These are phyloP conservation scores for Vigna reflexopilosa DNA, from an alignment of 306 rosid genomes.

Conservation along the genomic window DNA sequence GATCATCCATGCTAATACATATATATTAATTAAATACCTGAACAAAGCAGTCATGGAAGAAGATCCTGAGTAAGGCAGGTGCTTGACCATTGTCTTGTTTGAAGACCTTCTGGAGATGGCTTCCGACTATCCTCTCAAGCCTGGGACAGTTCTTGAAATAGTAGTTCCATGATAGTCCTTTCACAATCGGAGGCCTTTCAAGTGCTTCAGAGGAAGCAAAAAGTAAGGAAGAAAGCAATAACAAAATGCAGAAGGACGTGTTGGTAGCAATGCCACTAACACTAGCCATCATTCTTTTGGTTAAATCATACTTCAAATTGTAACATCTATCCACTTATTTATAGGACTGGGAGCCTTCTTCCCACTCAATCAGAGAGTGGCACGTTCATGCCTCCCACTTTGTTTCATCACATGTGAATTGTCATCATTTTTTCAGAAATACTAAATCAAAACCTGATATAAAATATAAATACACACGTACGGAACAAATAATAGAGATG, in stretches of 20 bases:
- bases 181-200: constrained; percentile 25
- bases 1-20: no score
- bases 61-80: constrained; percentile 64
- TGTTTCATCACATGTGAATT: neutral
- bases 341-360: neutral
- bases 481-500: no score
- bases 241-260: neutral
- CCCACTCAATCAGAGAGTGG: no score
- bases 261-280: neutral
- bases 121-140: constrained; percentile 48
- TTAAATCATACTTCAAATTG: neutral
- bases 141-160: constrained; percentile 47
- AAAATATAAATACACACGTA: no score
- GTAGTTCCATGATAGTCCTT: constrained; percentile 25
- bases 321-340: neutral
- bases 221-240: neutral
- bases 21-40: constrained; percentile 38
- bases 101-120: constrained; percentile 54
- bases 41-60: constrained; percentile 71
- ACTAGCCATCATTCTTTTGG: neutral
- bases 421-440: neutral
- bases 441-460: no score
- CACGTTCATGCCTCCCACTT: neutral
- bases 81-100: constrained; percentile 55
- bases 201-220: constrained; percentile 1